Evolutionary conservation across 176 grass and related monocot genomes (phyloP), one percentile per base, ranked within the genome.

Genomic region (Cenchrus purpureus): DNA sequence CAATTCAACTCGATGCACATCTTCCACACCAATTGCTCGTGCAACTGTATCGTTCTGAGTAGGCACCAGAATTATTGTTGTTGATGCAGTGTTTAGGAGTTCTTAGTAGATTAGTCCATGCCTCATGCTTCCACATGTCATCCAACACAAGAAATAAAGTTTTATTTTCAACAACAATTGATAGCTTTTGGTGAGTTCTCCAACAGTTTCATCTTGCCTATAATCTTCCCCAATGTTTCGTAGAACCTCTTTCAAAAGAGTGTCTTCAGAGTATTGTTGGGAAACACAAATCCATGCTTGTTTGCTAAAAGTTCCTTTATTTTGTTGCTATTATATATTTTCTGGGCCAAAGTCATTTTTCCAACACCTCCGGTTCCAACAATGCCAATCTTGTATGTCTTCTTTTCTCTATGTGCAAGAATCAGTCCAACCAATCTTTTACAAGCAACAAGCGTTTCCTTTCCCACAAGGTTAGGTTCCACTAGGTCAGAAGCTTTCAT

Each of bases 261-360:
- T 17, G 37, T 49, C 48, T 49, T 62, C 71, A 10, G 62, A 82
- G 54, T 82, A 86, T 3, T 65, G 62, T 34, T 77, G 50, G 1
- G 88, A 82, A 61, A 90, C 83, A 61, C 77, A 86, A 16, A 86
- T 40, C 83, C 83, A 90, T n/a, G 61, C 43, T 32, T 29, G 19
- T 31, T 37, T 72, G 15, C 53, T 68, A 12, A 86, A 90, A 15
- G 14, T 72, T 44, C 56, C 58, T 12, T 46, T 4, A 82, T 78
- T 17, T 25, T 79, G 31, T 32, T 32, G 31, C 31, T 32, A 32
- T 32, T 32, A 32, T 32, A 32, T 32, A 32, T 32, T 32, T 32
- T 32, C 2, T 2, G 31, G 31, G 31, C 31, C 31, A 32, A 32
- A 32, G 31, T 32, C 31, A 2, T 32, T 32, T 32, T 32, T 32